Percentiles rank a stretch among this genome's conserved stretches.
Conservation (phyloP, 345 rosid genomes). For the Eucalyptus dawsonii region DNA sequence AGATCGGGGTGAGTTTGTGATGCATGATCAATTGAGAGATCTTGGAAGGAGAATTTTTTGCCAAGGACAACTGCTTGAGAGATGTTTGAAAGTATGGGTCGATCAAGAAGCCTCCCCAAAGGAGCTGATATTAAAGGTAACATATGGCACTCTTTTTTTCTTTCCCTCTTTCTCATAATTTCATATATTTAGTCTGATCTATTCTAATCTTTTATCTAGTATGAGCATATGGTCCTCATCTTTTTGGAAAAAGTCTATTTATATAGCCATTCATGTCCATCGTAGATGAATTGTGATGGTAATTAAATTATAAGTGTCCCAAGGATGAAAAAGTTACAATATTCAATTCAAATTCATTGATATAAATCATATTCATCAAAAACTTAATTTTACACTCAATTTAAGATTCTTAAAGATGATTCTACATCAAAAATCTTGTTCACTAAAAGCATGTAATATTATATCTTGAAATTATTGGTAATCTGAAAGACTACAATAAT, state of each 20-base stretch:
- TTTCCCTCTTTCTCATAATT: background rate
- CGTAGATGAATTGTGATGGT: background rate
- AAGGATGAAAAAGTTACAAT: background rate
- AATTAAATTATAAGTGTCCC: background rate
- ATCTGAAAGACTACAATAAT: no score
- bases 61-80: fast-evolving
- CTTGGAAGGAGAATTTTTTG: no score
- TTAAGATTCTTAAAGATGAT: no score
- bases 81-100: background rate
- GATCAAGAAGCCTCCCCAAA: fast-evolving
- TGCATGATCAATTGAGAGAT: no score
- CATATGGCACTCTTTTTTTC: no score
- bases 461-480: no score
- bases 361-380: background rate
- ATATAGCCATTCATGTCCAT: background rate
- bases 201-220: background rate
- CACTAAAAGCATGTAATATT: no score
- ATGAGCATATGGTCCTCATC: background rate
- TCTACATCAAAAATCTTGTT: fast-evolving
- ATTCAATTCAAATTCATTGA: background rate
- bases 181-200: background rate
- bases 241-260: background rate
- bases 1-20: no score
- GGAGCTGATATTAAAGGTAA: no score
- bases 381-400: no score